A percentile compares a stretch with the other conserved stretches of the same genome.
phyloP scores from a whole-genome alignment of 2,329 filamentous ascomycete species.

The Fusarium equiseti region DNA sequence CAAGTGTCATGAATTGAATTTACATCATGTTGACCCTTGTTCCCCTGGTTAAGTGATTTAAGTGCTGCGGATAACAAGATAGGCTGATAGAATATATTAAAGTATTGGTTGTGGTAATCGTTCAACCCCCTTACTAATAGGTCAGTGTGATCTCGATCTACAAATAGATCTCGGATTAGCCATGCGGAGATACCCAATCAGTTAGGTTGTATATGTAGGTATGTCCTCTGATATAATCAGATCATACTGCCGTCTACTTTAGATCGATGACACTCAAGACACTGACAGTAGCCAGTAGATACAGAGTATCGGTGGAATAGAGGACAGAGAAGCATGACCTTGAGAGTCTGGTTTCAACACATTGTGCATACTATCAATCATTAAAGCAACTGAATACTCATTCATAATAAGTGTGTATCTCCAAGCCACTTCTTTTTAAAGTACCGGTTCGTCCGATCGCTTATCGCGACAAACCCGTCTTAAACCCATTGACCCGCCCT shows the following conservation, averaged over 20 bases:
- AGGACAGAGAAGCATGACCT: neutral
- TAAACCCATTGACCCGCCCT: constrained; percentile 12
- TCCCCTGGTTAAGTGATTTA: too few species aligned
- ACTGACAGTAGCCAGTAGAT: constrained; percentile 1
- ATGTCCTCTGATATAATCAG: neutral
- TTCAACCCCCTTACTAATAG: neutral
- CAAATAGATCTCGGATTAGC: neutral
- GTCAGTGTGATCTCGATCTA: neutral
- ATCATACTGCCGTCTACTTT: neutral
- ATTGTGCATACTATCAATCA: accelerated
- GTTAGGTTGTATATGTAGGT: neutral
- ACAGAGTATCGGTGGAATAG: neutral
- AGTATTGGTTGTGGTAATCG: too few species aligned
- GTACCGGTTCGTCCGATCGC: constrained; percentile 26
- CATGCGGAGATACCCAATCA: neutral
- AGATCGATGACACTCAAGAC: neutral
- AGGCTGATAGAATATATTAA: too few species aligned
- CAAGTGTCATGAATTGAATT: too few species aligned
- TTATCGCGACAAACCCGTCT: constrained; percentile 34
- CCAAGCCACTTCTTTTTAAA: constrained; percentile 8
- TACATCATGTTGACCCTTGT: too few species aligned
- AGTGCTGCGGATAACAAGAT: too few species aligned
- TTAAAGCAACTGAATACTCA: neutral
- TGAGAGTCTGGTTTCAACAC: neutral
- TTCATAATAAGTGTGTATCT: neutral